Conservation (phyloP, 805 yeast species). For the Naumovozyma dairenensis region DNA sequence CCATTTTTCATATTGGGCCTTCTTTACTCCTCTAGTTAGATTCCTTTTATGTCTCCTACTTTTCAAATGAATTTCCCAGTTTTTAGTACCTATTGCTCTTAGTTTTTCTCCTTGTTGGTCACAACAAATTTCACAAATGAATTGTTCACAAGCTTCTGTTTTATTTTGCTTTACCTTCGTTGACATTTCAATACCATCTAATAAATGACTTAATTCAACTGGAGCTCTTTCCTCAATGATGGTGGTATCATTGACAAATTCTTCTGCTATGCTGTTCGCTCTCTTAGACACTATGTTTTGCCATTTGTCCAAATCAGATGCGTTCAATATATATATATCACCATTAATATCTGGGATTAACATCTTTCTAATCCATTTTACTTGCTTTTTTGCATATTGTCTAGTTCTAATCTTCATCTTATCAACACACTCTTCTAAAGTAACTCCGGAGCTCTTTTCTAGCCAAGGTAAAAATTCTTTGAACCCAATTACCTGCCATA, state of each 20-base stretch:
- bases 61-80: constrained; percentile 56
- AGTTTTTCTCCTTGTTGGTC: constrained; percentile 45
- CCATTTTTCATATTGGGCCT: constrained; percentile 45
- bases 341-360: constrained; percentile 57
- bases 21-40: constrained; percentile 37
- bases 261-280: constrained; percentile 42
- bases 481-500: constrained; percentile 93
- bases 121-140: constrained; percentile 54
- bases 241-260: constrained; percentile 27
- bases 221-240: constrained; percentile 30
- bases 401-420: constrained; percentile 79
- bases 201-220: constrained; percentile 25
- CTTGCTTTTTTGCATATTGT: constrained; percentile 78
- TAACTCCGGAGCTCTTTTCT: constrained; percentile 14
- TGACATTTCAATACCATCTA: constrained; percentile 8
- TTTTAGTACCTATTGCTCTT: constrained; percentile 63
- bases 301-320: constrained; percentile 66
- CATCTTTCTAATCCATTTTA: constrained; percentile 79
- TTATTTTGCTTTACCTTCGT: constrained; percentile 3
- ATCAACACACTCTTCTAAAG: constrained; percentile 42
- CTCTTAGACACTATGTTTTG: constrained; percentile 40
- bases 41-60: constrained; percentile 62
- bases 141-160: constrained; percentile 49
- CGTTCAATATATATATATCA: constrained; percentile 58
- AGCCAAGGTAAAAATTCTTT: constrained; percentile 79